Conservation (phyloP, 306 rosid species). For the Macrotyloma uniflorum region DNA sequence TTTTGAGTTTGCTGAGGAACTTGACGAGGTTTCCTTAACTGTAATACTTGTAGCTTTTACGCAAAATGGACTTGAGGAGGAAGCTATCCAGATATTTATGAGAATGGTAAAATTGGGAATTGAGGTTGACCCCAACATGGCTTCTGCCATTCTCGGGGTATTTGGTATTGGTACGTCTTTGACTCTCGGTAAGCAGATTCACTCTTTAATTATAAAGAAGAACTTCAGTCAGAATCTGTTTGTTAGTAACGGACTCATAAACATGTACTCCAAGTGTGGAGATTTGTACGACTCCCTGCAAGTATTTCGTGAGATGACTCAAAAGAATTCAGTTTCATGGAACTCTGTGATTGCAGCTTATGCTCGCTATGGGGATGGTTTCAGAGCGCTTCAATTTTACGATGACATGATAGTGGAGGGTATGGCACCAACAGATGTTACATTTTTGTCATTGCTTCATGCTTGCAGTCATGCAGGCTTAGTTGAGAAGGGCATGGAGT, state of each 20-base stretch:
- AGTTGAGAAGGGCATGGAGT: slow-evolving; percentile 76
- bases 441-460: slow-evolving; percentile 86
- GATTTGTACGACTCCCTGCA: slow-evolving; percentile 63
- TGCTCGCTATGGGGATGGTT: slow-evolving; percentile 85
- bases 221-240: slow-evolving; percentile 63
- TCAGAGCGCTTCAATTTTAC: slow-evolving; percentile 62
- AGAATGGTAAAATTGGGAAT: slow-evolving; percentile 71
- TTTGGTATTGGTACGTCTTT: slow-evolving; percentile 78
- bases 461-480: slow-evolving; percentile 92
- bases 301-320: slow-evolving; percentile 60
- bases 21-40: slow-evolving; percentile 82
- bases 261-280: slow-evolving; percentile 93
- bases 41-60: slow-evolving; percentile 86
- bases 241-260: slow-evolving; percentile 83
- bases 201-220: slow-evolving; percentile 63
- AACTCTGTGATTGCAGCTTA: slow-evolving; percentile 88
- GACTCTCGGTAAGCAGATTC: slow-evolving; percentile 75
- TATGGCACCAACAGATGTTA: slow-evolving; percentile 62
- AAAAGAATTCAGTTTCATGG: slow-evolving; percentile 74
- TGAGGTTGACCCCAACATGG: slow-evolving; percentile 67
- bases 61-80: slow-evolving; percentile 83
- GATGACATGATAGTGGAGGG: slow-evolving; percentile 68
- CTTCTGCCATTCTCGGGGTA: slow-evolving; percentile 86
- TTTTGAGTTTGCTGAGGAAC: slow-evolving; percentile 72
- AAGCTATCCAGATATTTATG: slow-evolving; percentile 74